These are phyloP conservation scores for Phytophthora fragariaefolia DNA, from an alignment of 352 stramenopile genomes.

Conservation along the genomic window DNA sequence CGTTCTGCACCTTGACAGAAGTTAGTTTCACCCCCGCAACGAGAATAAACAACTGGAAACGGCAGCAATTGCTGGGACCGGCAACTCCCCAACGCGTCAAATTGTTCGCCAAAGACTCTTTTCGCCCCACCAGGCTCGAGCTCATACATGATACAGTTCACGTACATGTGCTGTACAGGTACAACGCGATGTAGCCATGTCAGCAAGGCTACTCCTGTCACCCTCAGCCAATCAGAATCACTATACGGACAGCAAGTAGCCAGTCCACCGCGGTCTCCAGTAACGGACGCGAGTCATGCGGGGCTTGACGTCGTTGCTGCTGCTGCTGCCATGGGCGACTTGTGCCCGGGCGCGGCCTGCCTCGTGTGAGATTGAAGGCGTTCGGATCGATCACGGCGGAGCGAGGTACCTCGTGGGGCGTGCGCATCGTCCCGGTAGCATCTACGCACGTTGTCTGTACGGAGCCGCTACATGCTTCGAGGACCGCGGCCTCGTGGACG, in stretches of 20 bases:
- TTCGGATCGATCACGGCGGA: conserved; percentile 50
- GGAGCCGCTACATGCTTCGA: conserved; percentile 62
- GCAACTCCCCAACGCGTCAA: too few species aligned
- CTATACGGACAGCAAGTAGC: conserved; percentile 18
- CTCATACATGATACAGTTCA: too few species aligned
- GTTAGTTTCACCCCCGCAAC: neutral
- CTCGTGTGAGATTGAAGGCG: conserved; percentile 52
- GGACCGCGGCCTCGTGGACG: conserved; percentile 69
- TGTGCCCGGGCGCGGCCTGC: conserved; percentile 17
- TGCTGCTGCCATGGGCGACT: conserved; percentile 19
- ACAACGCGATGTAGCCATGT: conserved; percentile 27
- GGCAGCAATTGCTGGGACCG: too few species aligned
- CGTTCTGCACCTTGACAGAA: neutral
- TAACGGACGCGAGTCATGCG: too few species aligned
- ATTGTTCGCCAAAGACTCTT: too few species aligned
- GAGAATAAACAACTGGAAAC: conserved; percentile 15
- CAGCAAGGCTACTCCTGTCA: conserved; percentile 5
- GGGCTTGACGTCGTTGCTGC: conserved; percentile 11
- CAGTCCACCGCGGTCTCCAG: conserved; percentile 22
- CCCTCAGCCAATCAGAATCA: conserved; percentile 27
- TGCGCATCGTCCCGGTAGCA: conserved; percentile 51
- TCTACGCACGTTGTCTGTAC: conserved; percentile 59
- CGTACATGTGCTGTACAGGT: too few species aligned
- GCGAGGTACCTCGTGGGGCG: conserved; percentile 59
- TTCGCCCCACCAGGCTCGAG: too few species aligned